phyloP scores from a whole-genome alignment of 345 rosid genomes.

The Raphanus raphanistrum region DNA sequence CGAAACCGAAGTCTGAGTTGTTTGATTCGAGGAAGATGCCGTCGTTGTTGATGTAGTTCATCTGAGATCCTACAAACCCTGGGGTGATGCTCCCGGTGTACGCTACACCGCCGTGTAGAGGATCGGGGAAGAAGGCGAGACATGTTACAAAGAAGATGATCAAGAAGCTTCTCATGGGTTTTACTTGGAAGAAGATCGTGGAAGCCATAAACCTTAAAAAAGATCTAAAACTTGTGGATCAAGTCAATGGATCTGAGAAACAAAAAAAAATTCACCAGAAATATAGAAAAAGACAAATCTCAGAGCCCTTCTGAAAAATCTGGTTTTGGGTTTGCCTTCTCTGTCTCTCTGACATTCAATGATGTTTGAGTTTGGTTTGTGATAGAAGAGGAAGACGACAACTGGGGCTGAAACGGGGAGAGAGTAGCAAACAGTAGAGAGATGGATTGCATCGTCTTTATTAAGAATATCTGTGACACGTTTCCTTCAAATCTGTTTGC shows the following conservation, averaged over 20 bases:
- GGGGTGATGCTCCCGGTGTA: constrained; percentile 44
- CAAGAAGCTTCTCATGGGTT: constrained; percentile 44
- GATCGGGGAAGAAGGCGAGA: constrained; percentile 34
- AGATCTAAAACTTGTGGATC: constrained; percentile 10
- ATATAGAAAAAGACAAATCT: neutral
- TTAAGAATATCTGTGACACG: constrained; percentile 13
- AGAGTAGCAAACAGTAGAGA: neutral
- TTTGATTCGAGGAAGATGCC: constrained; percentile 77
- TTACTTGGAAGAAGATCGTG: constrained; percentile 4
- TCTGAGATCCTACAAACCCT: constrained; percentile 61
- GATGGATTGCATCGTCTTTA: constrained; percentile 5
- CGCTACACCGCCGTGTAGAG: constrained; percentile 45
- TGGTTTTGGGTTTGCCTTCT: constrained; percentile 6
- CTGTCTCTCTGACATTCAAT: constrained; percentile 22
- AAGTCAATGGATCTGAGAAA: constrained; percentile 40
- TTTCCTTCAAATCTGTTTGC: constrained; percentile 41
- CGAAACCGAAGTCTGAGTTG: constrained; percentile 60
- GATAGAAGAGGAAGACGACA: constrained; percentile 34
- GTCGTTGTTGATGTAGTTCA: constrained; percentile 61
- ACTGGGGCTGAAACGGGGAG: constrained; percentile 10
- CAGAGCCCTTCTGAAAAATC: neutral
- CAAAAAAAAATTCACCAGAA: neutral
- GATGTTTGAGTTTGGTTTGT: constrained; percentile 12
- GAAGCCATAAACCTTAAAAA: constrained; percentile 13
- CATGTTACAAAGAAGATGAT: constrained; percentile 30